Evolutionary conservation across 129 eudicot species (phyloP).

Genomic region (Centrapalus pauciflorus): DNA sequence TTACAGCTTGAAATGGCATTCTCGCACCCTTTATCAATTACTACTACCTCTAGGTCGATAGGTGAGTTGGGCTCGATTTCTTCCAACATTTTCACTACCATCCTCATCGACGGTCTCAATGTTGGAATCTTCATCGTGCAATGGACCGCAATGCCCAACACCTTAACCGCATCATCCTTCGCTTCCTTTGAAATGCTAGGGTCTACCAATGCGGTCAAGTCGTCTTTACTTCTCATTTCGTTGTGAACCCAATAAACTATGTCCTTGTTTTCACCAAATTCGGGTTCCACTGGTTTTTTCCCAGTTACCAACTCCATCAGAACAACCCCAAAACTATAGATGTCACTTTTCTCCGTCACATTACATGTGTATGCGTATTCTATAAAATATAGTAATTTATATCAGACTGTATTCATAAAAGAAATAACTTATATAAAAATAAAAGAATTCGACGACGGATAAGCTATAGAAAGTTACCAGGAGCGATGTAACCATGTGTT

Average conservation of each 20-base stretch:
- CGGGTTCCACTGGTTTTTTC: conserved; percentile 49
- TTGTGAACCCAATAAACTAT: conserved; percentile 51
- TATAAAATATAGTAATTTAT: conserved; percentile 26
- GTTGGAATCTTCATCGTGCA: conserved; percentile 57
- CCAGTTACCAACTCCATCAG: conserved; percentile 65
- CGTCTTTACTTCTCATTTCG: conserved; percentile 28
- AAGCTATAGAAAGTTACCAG: conserved; percentile 36
- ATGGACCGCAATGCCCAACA: conserved; percentile 48
- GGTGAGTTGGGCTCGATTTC: conserved; percentile 32
- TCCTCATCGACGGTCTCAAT: conserved; percentile 64
- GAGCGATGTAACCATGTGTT: conserved; percentile 71
- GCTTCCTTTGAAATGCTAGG: conserved; percentile 30
- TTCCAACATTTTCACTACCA: conserved; percentile 76
- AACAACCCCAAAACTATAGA: conserved; percentile 78
- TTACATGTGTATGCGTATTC: conserved; percentile 63
- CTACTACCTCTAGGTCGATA: conserved; percentile 11
- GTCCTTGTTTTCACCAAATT: conserved; percentile 57
- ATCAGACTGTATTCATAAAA: too few relatives aligned
- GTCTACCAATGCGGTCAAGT: conserved; percentile 36
- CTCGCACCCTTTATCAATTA: conserved; percentile 22
- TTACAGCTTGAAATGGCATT: not conserved
- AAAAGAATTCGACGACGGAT: too few relatives aligned
- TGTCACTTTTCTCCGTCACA: conserved; percentile 56
- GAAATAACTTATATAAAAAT: not conserved
- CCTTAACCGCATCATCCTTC: conserved; percentile 41